Percentiles rank a stretch among this genome's conserved stretches.
These are phyloP conservation scores for Tolypocladium endophyticum DNA, from an alignment of 2,329 filamentous ascomycete species.

Conservation along the genomic window DNA sequence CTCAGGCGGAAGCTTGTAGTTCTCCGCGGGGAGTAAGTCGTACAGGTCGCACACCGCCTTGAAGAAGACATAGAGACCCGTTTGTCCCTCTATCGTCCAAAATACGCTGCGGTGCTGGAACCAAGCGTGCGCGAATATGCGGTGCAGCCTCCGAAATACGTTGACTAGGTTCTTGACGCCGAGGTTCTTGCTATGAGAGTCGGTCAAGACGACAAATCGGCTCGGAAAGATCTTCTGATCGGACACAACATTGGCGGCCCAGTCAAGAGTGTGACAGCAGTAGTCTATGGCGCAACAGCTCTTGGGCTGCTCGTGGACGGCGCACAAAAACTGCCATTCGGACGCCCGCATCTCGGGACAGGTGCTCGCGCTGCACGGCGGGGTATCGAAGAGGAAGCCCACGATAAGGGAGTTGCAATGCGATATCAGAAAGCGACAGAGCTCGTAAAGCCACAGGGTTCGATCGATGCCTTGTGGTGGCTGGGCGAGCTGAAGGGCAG, in stretches of 20 bases:
- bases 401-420: constrained; percentile 90
- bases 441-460: constrained; percentile 93
- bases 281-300: constrained; percentile 98
- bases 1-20: constrained; percentile 89
- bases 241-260: constrained; percentile 89
- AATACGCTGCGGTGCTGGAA: constrained; percentile 94
- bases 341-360: constrained; percentile 98
- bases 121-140: constrained; percentile 98
- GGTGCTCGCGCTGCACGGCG: constrained; percentile 77
- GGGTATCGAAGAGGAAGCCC: constrained; percentile 82
- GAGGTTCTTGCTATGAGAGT: constrained; percentile 47
- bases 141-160: constrained; percentile 86
- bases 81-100: constrained; percentile 82
- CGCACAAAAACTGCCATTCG: constrained; percentile 98
- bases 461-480: constrained; percentile 75
- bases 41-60: constrained; percentile 94
- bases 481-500: constrained; percentile 65
- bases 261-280: constrained; percentile 96
- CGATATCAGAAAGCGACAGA: constrained; percentile 89
- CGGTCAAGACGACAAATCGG: constrained; percentile 51
- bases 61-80: constrained; percentile 93
- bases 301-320: constrained; percentile 93
- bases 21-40: constrained; percentile 80
- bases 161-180: constrained; percentile 83
- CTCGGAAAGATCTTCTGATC: constrained; percentile 94